Evolutionary conservation across 768 basidiomycete genomes (phyloP).

Genomic region (Leccinum fibrillosum): DNA sequence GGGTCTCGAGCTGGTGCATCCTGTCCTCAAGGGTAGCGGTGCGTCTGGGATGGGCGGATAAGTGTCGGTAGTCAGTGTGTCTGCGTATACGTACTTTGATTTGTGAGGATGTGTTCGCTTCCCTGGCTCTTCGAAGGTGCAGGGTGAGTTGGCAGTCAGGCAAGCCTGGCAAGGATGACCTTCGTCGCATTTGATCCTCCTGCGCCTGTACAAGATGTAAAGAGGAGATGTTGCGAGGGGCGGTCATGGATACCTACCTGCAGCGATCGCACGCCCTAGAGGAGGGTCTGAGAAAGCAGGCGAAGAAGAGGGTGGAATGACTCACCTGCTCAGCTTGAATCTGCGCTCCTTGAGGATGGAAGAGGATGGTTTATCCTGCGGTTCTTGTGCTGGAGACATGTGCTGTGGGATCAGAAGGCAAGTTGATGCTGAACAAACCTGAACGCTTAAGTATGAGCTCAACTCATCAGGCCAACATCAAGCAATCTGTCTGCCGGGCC

Average conservation of each 20-base stretch:
- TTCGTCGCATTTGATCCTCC: constrained; percentile 86
- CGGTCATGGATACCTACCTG: constrained; percentile 53
- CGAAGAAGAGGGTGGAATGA: neutral
- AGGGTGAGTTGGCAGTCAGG: constrained; percentile 75
- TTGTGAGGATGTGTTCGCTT: constrained; percentile 86
- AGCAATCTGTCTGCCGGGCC: constrained; percentile 20
- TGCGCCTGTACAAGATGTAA: constrained; percentile 46
- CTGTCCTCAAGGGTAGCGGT: constrained; percentile 83
- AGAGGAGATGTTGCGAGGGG: neutral
- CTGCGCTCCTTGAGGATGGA: constrained; percentile 73
- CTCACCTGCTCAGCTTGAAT: constrained; percentile 84
- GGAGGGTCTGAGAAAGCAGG: constrained; percentile 7
- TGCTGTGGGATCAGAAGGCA: constrained; percentile 4
- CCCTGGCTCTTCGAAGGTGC: constrained; percentile 85
- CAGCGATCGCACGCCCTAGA: constrained; percentile 85
- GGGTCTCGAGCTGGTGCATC: constrained; percentile 83
- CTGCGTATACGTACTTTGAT: constrained; percentile 63
- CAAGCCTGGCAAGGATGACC: constrained; percentile 89
- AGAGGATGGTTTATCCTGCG: constrained; percentile 44
- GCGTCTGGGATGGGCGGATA: constrained; percentile 42
- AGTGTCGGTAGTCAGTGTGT: constrained; percentile 4
- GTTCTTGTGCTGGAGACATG: constrained; percentile 33
- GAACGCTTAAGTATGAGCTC: constrained; percentile 28
- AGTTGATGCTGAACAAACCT: constrained; percentile 2
- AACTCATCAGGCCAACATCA: constrained; percentile 11